Base-by-base conservation (phyloP, 2,329 filamentous ascomycete genomes). In the Botrytis aclada region DNA sequence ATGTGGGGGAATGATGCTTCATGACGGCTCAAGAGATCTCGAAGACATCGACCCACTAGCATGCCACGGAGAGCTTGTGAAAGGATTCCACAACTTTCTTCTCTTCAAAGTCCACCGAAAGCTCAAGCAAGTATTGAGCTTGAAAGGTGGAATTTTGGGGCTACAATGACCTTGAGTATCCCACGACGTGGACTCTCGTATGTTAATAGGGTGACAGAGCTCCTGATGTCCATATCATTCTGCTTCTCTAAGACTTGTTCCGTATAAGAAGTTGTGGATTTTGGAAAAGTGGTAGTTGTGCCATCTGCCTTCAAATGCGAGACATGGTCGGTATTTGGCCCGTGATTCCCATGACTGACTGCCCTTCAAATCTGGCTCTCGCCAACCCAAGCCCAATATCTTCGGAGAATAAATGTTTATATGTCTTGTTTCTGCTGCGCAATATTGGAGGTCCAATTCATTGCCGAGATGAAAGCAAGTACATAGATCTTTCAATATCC, bases 341-440 rank as follows among this genome's bases (percentile, higher is more conserved):
- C 64, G 25, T 67, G 64, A 34, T 47, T 37, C 37, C 43, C 22
- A 66, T 66, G 63, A n/a, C 51, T 66, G 63, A n/a, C n/a, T 66
- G 64, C 45, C 34, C 37, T n/a, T 47, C 43, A n/a, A 37, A 47
- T 25, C 32, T 51, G 32, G 43, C 43, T 34, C 64, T 29, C 45
- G n/a, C 37, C 45, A 66, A 51, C 45, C 22, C 32, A 22, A 66
- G 37, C 45, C 22, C 32, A 39, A 54, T 54, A 37, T 56, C 25
- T 10, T 34, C 34, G 25, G 45, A 67, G 45, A 54, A 39, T 67
- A 37, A n/a, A 67, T 25, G 6, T n/a, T 66, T 25, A 6, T 7
- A 29, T 54, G 22, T 54, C 45, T 67, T 39, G 25, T 29, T 29
- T 54, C 22, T 54, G 32, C 45, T 67, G 45, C 64, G 45, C 45